These are phyloP conservation scores for Galeopsis tetrahit DNA, from an alignment of 257 asterid genomes.

Conservation along the genomic window DNA sequence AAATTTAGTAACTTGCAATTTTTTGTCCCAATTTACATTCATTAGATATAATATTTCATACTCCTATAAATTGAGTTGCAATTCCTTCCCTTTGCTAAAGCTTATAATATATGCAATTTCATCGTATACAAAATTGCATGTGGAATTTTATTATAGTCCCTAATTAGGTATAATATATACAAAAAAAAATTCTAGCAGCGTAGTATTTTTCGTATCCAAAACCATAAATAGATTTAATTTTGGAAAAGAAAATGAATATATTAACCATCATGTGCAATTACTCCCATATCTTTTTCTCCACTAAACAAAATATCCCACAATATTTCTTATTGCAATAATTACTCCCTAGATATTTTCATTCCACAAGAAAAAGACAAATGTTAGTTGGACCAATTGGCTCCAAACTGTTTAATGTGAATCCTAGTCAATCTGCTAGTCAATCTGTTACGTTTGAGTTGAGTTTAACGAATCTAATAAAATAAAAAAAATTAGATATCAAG, in stretches of 20 bases:
- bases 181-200: too few species aligned
- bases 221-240: too few species aligned
- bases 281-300: too few species aligned
- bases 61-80: too few species aligned
- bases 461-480: too few species aligned
- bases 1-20: too few species aligned
- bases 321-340: not conserved
- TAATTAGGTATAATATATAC: too few species aligned
- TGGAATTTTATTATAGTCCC: not conserved
- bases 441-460: too few species aligned
- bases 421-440: not conserved
- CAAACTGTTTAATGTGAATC: not conserved
- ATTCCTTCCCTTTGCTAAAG: not conserved
- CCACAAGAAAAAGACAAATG: constrained; percentile 2
- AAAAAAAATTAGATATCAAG: too few species aligned
- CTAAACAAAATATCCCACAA: not conserved
- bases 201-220: too few species aligned
- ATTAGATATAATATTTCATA: too few species aligned
- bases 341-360: not conserved
- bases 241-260: not conserved
- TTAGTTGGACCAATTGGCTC: not conserved
- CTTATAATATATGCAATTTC: not conserved
- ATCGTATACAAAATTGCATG: not conserved
- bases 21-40: too few species aligned
- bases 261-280: not conserved